Evolutionary conservation across 208 protist genomes (phyloP).

Genomic region (Trypanosoma lewisi): DNA sequence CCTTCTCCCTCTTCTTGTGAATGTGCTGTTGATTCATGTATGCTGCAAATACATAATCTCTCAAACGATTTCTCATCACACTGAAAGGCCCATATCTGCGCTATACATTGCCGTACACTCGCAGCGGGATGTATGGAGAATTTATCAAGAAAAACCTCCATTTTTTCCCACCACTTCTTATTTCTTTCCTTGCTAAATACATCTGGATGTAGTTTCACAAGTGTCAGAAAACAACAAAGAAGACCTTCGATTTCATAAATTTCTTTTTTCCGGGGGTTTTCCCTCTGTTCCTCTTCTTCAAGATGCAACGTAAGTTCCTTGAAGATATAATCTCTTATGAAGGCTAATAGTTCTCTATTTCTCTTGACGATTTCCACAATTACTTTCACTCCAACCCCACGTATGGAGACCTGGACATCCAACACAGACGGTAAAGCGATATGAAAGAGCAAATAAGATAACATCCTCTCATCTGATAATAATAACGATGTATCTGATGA

Average conservation of each 20-base stretch:
- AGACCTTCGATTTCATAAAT: conserved; percentile 11
- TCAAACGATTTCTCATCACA: conserved; percentile 38
- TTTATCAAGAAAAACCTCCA: conserved; percentile 34
- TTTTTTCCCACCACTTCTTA: not conserved
- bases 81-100: conserved; percentile 53
- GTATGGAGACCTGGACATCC: conserved; percentile 58
- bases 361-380: not conserved
- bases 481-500: too few species aligned
- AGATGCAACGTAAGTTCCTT: conserved; percentile 9
- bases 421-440: conserved; percentile 47
- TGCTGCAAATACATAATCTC: conserved; percentile 25
- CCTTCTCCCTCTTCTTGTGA: conserved; percentile 16
- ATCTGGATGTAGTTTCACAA: not conserved
- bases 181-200: too few species aligned
- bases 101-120: conserved; percentile 73
- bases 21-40: conserved; percentile 10
- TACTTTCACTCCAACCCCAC: conserved; percentile 47
- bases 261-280: too few species aligned
- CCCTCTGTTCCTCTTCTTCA: not conserved
- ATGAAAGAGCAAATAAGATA: conserved; percentile 8
- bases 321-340: conserved; percentile 25
- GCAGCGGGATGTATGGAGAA: conserved; percentile 61
- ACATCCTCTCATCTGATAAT: not conserved
- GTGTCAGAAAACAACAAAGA: conserved; percentile 12
- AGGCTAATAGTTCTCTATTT: conserved; percentile 23